Percentiles rank a stretch among this genome's conserved stretches.
These are phyloP conservation scores for Citrus trifoliata DNA, from an alignment of 345 rosid species.

Conservation along the genomic window DNA sequence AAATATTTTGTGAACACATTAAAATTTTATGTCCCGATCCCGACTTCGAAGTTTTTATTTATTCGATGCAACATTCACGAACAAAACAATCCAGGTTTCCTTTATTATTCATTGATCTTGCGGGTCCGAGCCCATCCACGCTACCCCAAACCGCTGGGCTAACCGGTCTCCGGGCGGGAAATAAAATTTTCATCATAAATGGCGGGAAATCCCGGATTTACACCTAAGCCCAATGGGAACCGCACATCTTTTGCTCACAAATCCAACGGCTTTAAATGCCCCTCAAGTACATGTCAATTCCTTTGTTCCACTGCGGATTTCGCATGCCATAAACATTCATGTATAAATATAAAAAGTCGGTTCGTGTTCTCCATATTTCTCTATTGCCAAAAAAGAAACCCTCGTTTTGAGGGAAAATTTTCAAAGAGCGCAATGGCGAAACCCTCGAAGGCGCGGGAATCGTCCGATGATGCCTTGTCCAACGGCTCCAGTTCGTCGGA, in stretches of 20 bases:
- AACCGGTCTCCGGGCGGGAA: slow-evolving; percentile 25
- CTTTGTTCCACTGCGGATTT: not conserved
- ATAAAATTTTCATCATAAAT: not conserved
- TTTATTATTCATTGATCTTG: not conserved
- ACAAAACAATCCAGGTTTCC: too few species aligned
- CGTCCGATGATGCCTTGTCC: slow-evolving; percentile 72
- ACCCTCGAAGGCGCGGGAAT: slow-evolving; percentile 49
- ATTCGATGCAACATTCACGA: too few species aligned
- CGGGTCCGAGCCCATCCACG: not conserved
- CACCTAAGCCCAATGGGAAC: slow-evolving; percentile 1
- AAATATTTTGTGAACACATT: not conserved
- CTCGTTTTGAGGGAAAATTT: slow-evolving; percentile 30
- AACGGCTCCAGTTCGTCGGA: slow-evolving; percentile 56
- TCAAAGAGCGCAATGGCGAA: slow-evolving; percentile 33
- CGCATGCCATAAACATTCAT: not conserved
- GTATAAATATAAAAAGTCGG: not conserved
- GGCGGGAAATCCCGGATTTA: slow-evolving; percentile 38
- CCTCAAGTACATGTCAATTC: not conserved
- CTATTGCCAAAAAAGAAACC: slow-evolving; percentile 25
- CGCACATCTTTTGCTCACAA: not conserved
- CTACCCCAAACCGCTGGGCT: not conserved
- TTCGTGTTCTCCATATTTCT: slow-evolving; percentile 2
- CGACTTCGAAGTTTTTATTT: too few species aligned
- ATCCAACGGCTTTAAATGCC: slow-evolving; percentile 25
- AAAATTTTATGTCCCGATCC: too few species aligned